Conservation (phyloP, 768 basidiomycete genomes). For the Harrya chromipes region DNA sequence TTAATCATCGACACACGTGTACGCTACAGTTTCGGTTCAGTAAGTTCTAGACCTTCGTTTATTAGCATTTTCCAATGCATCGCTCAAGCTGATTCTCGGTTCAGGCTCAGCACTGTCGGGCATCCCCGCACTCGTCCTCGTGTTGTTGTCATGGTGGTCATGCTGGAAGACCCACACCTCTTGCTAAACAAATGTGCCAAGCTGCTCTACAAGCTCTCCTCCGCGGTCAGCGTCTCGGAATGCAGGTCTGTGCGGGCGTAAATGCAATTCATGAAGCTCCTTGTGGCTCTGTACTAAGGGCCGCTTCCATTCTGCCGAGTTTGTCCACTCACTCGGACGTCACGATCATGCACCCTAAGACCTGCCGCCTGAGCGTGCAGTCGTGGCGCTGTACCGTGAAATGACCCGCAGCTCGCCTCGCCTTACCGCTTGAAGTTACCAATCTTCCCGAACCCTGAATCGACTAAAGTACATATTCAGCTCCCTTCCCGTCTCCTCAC, state of each 20-base stretch:
- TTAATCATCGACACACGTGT: too few species aligned
- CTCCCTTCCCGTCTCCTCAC: background rate
- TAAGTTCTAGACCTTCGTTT: too few species aligned
- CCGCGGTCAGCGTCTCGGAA: background rate
- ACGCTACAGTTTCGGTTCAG: too few species aligned
- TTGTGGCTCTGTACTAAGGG: slow-evolving; percentile 3
- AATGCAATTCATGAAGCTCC: background rate
- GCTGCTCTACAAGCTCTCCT: too few species aligned
- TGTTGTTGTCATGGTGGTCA: too few species aligned
- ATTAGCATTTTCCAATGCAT: too few species aligned
- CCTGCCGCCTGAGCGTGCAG: slow-evolving; percentile 14
- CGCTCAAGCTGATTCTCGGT: too few species aligned
- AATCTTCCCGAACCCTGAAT: slow-evolving; percentile 10
- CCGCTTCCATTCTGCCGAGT: slow-evolving; percentile 19
- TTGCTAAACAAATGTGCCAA: too few species aligned
- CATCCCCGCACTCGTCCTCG: too few species aligned
- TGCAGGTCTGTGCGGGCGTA: background rate
- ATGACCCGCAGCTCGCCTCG: slow-evolving; percentile 19
- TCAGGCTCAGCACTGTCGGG: too few species aligned
- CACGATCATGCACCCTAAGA: background rate
- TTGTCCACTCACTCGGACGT: background rate
- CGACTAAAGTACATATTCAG: slow-evolving; percentile 11
- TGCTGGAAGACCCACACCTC: too few species aligned
- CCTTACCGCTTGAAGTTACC: slow-evolving; percentile 6
- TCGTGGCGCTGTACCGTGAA: slow-evolving; percentile 2